Conservation (phyloP, 1,284 basidiomycete genomes). For the Boletus semigastroideus region DNA sequence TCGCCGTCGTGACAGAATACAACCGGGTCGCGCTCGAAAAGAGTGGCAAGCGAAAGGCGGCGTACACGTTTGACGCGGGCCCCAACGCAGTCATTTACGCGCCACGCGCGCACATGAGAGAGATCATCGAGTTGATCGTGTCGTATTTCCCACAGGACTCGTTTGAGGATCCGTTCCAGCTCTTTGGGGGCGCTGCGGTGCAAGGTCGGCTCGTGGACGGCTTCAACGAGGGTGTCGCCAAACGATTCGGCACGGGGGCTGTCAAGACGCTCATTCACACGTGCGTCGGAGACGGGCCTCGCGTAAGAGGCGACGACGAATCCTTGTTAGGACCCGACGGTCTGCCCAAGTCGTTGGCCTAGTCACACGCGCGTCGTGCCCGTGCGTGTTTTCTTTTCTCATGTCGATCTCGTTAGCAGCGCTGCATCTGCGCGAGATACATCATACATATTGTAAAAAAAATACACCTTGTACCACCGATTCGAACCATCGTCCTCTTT, state of each 20-base stretch:
- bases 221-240: constrained; percentile 79
- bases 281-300: constrained; percentile 86
- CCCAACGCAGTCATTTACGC: constrained; percentile 99
- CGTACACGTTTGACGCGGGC: constrained; percentile 98
- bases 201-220: constrained; percentile 55
- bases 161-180: constrained; percentile 75
- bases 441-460: neutral
- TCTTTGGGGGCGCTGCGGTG: constrained; percentile 50
- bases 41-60: constrained; percentile 74
- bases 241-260: constrained; percentile 69
- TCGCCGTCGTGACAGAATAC: constrained; percentile 87
- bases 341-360: constrained; percentile 46
- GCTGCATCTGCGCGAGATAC: neutral
- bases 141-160: constrained; percentile 82
- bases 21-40: constrained; percentile 77
- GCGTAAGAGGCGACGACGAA: constrained; percentile 56
- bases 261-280: constrained; percentile 92
- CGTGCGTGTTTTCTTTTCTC: too few relatives aligned
- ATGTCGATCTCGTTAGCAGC: neutral
- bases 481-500: neutral
- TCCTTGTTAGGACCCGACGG: constrained; percentile 57
- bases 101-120: constrained; percentile 71
- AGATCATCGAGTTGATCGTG: constrained; percentile 75
- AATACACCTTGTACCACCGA: neutral
- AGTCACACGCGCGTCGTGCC: neutral